A percentile compares a stretch with the other conserved stretches of the same genome.
Conservation (phyloP, 2,329 filamentous ascomycete species). For the Neofusicoccum sp. region DNA sequence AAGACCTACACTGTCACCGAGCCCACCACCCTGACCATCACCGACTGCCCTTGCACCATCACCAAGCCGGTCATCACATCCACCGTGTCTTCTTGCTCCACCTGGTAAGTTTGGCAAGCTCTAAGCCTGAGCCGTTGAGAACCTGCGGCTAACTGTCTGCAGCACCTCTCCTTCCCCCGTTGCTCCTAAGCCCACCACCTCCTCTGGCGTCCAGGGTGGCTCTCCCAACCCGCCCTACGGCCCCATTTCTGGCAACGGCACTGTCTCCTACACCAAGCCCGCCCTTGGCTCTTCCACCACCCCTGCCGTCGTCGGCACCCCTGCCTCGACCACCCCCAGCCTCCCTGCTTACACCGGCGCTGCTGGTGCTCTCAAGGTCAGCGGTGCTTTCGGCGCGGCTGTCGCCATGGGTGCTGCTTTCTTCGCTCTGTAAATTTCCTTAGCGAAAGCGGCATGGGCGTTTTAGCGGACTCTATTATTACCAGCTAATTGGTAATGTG, state of each 20-base stretch:
- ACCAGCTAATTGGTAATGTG: conserved; percentile 16
- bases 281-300: conserved; percentile 25
- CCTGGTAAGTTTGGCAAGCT: too few species aligned
- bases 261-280: conserved; percentile 31
- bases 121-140: too few species aligned
- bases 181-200: conserved; percentile 3
- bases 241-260: conserved; percentile 34
- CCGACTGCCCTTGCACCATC: conserved; percentile 31
- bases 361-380: conserved; percentile 47
- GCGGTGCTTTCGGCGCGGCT: conserved; percentile 49
- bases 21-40: conserved; percentile 25
- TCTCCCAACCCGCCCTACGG: conserved; percentile 30
- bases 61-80: conserved; percentile 28
- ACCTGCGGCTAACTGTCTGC: too few species aligned
- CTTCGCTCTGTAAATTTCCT: conserved; percentile 19
- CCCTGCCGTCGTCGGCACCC: conserved; percentile 29
- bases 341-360: conserved; percentile 51
- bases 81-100: conserved; percentile 19
- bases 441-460: not conserved
- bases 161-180: not conserved
- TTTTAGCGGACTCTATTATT: not conserved
- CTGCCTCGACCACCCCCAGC: conserved; percentile 34
- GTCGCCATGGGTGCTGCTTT: conserved; percentile 18
- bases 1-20: conserved; percentile 22
- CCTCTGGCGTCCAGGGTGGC: conserved; percentile 23